Percentiles rank a stretch among this genome's conserved stretches.
These are phyloP conservation scores for Leccinum olivaceoglutinosum DNA, from an alignment of 1,284 basidiomycete species.

Conservation along the genomic window DNA sequence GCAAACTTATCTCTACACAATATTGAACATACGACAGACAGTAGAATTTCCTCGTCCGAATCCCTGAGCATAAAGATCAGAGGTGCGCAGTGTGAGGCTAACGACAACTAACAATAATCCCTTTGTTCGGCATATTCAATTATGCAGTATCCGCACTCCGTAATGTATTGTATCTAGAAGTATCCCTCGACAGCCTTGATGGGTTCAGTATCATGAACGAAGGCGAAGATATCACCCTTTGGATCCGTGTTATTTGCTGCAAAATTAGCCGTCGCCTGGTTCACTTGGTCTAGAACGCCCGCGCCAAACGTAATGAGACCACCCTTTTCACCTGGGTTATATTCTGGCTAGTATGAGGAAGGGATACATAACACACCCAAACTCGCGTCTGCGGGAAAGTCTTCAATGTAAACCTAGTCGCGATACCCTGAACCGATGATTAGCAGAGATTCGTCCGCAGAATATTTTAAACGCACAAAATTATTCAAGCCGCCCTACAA, in stretches of 20 bases:
- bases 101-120: no score
- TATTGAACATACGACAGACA: no score
- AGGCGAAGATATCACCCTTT: slow-evolving; percentile 33
- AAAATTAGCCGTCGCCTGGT: slow-evolving; percentile 45
- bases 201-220: no score
- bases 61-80: no score
- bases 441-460: background rate
- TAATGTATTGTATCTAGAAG: no score
- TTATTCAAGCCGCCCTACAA: slow-evolving; percentile 52
- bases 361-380: slow-evolving; percentile 40
- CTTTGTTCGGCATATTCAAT: no score
- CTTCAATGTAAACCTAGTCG: slow-evolving; percentile 52
- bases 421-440: slow-evolving; percentile 45
- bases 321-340: slow-evolving; percentile 35
- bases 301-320: slow-evolving; percentile 42
- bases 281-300: slow-evolving; percentile 13
- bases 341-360: background rate
- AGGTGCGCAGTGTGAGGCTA: no score
- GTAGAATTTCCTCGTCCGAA: no score
- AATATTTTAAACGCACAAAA: slow-evolving; percentile 38
- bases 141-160: no score
- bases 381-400: slow-evolving; percentile 49
- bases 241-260: slow-evolving; percentile 44
- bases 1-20: no score
- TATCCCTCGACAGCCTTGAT: no score